Evolutionary conservation across 352 stramenopile species (phyloP), one percentile per base, ranked within the genome.

Genomic region (Phytophthora sp.): DNA sequence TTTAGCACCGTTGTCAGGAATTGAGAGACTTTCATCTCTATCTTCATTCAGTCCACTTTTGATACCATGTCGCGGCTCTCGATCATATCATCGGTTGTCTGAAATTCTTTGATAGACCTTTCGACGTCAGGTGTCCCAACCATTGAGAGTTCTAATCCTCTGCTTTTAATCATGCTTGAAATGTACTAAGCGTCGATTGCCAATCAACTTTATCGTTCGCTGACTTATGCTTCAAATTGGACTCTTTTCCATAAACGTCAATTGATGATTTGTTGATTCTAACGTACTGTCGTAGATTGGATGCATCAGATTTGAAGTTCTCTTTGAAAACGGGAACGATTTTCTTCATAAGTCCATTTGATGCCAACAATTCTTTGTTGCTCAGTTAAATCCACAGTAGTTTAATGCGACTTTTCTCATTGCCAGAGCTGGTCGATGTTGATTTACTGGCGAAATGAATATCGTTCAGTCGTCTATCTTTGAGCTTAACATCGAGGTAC

Each of bases 301-400:
- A n/a, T n/a, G n/a, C n/a, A n/a, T n/a, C n/a, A 5, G 48, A 35
- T 13, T 44, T 55, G n/a, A 24, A 7, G 8, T 4, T 34, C 5
- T 23, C 34, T 18, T 45, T 45, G 11, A 55, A 35, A n/a, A n/a
- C n/a, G n/a, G n/a, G n/a, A n/a, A n/a, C n/a, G n/a, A n/a, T n/a
- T n/a, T n/a, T n/a, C n/a, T n/a, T n/a, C n/a, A n/a, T n/a, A n/a
- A n/a, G n/a, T n/a, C n/a, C n/a, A 45, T 55, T 55, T 13, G 48
- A 55, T 27, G 32, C 32, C 31, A 55, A 20, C 20, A 55, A 15
- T 32, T 44, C 34, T n/a, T 55, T 43, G 32, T 55, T 55, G 4
- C 35, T 39, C 11, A 12, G 8, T 21, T 20, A 34, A 13, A 48
- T 32, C 4, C 41, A 48, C 30, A 45, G 4, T 12, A 45, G 10